Base-by-base conservation (phyloP, 345 rosid species). In the Corchorus olitorius region DNA sequence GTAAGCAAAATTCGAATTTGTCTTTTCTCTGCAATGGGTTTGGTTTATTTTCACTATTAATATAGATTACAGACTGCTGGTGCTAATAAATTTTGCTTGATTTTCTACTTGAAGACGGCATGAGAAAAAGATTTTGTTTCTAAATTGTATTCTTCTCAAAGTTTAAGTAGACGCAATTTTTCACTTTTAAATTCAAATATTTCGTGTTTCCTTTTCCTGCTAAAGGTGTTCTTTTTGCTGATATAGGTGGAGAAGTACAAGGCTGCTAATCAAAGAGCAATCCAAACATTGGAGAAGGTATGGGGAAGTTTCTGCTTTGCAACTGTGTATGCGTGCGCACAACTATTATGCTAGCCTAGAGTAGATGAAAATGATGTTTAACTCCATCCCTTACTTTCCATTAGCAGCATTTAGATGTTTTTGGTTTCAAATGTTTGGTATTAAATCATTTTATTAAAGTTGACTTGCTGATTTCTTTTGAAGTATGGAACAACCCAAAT, bases 401-500 rank as follows among this genome's bases (percentile, higher is more conserved):
- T 35, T 70, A n/a, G 49, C 45, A 34, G 48, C 48, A 52, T 52
- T 52, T 35, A 49, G 8, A 16, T 69, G 45, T 33, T 50, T 43
- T 69, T 15, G 3, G 45, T 34, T 70, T 43, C 27, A 35, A 53
- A 70, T 53, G 20, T 37, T 15, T 53, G 16, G 46, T 35, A 52
- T 11, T 17, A 8, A 53, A 34, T 65, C 50, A 45, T 55, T 15
- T 74, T n/a, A 1, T 70, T 73, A 39, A 41, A 82, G 67, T 75
- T 84, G 55, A 81, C 59, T 73, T 22, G 9, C 13, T 73, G 1
- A 68, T 27, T 22, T 79, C 16, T 52, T 79, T 75, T 77, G 52
- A 78, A 93, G 98, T 87, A 80, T 86, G 97, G 98, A 74, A 89
- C 94, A 22, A 89, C 97, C 0, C 90, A 89, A 83, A 87, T 96